A percentile compares a stretch with the other conserved stretches of the same genome.
These are phyloP conservation scores for Lactifluus hygrophoroides DNA, from an alignment of 768 basidiomycete species.

Conservation along the genomic window DNA sequence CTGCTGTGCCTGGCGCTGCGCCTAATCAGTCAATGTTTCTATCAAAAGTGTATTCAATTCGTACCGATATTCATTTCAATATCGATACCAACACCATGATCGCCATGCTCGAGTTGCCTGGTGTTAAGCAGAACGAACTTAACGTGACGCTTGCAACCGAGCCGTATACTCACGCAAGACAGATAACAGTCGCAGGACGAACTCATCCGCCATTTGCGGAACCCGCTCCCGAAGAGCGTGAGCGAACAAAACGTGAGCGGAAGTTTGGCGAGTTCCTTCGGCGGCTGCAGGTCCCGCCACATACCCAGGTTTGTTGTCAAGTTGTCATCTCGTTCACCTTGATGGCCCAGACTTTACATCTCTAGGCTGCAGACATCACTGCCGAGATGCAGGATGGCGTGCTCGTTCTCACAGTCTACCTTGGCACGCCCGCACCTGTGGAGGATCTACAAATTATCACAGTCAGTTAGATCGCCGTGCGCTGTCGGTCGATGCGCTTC, in stretches of 20 bases:
- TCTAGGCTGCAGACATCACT: constrained; percentile 44
- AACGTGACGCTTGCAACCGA: constrained; percentile 53
- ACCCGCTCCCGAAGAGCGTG: constrained; percentile 19
- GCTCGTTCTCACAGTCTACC: constrained; percentile 46
- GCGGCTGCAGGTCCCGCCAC: constrained; percentile 44
- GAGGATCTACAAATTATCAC: constrained; percentile 44
- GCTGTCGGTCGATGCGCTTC: neutral
- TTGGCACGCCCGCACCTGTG: constrained; percentile 36
- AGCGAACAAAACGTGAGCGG: constrained; percentile 41
- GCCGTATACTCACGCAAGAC: constrained; percentile 51
- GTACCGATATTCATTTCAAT: constrained; percentile 56
- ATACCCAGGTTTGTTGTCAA: constrained; percentile 42
- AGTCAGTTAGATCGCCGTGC: constrained; percentile 28
- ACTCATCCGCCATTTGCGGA: constrained; percentile 34
- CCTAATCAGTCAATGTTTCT: neutral
- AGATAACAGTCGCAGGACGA: constrained; percentile 48
- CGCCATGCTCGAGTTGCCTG: constrained; percentile 63
- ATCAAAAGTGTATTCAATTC: constrained; percentile 34
- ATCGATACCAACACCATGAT: constrained; percentile 40
- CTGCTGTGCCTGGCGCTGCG: constrained; percentile 1
- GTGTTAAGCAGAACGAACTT: constrained; percentile 50
- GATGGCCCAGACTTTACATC: constrained; percentile 16
- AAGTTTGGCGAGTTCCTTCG: constrained; percentile 43
- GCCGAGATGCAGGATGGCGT: constrained; percentile 54
- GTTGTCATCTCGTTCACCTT: constrained; percentile 19